These are phyloP conservation scores for Niebla homalea DNA, from an alignment of 495 filamentous ascomycete species.

Conservation along the genomic window DNA sequence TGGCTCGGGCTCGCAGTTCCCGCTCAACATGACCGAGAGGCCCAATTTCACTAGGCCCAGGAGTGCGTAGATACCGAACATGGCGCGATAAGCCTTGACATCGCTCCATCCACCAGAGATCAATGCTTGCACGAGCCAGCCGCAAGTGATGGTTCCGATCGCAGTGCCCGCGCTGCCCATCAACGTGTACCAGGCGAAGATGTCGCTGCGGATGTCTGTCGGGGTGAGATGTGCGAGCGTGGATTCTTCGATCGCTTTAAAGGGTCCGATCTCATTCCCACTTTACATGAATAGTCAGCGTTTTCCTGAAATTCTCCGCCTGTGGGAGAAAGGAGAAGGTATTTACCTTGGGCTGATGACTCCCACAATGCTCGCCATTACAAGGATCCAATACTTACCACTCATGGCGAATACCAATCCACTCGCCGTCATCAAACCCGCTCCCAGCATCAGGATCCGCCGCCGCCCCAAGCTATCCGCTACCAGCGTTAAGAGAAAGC, in stretches of 20 bases:
- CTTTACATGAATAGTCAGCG: slow-evolving; percentile 24
- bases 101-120: slow-evolving; percentile 38
- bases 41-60: slow-evolving; percentile 55
- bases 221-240: slow-evolving; percentile 61
- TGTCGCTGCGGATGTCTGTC: slow-evolving; percentile 47
- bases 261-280: slow-evolving; percentile 70
- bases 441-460: slow-evolving; percentile 54
- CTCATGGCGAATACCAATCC: slow-evolving; percentile 55
- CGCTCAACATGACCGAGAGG: slow-evolving; percentile 45
- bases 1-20: slow-evolving; percentile 38
- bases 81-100: slow-evolving; percentile 46
- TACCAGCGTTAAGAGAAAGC: slow-evolving; percentile 59
- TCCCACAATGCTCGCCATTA: slow-evolving; percentile 62
- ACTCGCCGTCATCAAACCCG: slow-evolving; percentile 51
- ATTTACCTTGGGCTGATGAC: slow-evolving; percentile 62
- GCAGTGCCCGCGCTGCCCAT: slow-evolving; percentile 51
- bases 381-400: slow-evolving; percentile 60
- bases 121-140: slow-evolving; percentile 47
- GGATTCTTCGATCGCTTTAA: slow-evolving; percentile 76
- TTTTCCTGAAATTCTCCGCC: background rate
- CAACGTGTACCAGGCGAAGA: slow-evolving; percentile 74
- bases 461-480: slow-evolving; percentile 63
- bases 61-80: slow-evolving; percentile 57
- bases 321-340: background rate
- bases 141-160: slow-evolving; percentile 49